Base-by-base conservation (phyloP, 169 alveolate genomes). In the Cryptosporidium felis region DNA sequence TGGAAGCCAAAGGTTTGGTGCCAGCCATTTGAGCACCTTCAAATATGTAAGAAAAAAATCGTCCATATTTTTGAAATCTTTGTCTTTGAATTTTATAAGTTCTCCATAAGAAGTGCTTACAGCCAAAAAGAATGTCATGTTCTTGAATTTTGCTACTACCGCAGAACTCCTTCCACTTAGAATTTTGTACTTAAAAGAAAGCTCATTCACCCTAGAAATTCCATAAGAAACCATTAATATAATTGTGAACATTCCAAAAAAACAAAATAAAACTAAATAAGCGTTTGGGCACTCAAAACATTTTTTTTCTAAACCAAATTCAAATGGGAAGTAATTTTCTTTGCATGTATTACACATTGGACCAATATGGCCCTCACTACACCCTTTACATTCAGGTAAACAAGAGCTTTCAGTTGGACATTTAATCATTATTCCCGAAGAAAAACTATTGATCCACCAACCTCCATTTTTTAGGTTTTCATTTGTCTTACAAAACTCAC, bases 331-430 rank as follows among this genome's bases (percentile, higher is more conserved):
- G 61, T 74, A 38, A 2, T 34, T 59, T 18, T 34, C 34, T 9
- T 51, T 32, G 44, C 85, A 74, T 34, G 59, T 34, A 36, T 74
- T 30, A 53, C 85, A 74, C 9, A 74, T 28, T 74, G 85, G 85
- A 2, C 85, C 85, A 6, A 42, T 51, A 56, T 74, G 56, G 1
- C 85, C 85, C 12, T 32, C 56, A 6, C 23, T 38, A 16, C 85
- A 74, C 23, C 67, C 58, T 21, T 41, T 38, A 36, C 66, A 74
- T 0, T 74, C 67, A 14, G 60, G 45, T 18, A 53, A 40, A 38
- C 85, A 74, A 8, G 85, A 32, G 5, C 38, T 36, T 74, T 74
- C 56, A 53, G 36, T 51, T 47, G 85, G 67, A 36, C 85, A 74
- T 26, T 41, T 74, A 9, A 53, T 49, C n/a, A 53, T 1, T 74